A percentile compares a stretch with the other conserved stretches of the same genome.
These are phyloP conservation scores for Phytophthora brassicae DNA, from an alignment of 352 stramenopile species.

Conservation along the genomic window DNA sequence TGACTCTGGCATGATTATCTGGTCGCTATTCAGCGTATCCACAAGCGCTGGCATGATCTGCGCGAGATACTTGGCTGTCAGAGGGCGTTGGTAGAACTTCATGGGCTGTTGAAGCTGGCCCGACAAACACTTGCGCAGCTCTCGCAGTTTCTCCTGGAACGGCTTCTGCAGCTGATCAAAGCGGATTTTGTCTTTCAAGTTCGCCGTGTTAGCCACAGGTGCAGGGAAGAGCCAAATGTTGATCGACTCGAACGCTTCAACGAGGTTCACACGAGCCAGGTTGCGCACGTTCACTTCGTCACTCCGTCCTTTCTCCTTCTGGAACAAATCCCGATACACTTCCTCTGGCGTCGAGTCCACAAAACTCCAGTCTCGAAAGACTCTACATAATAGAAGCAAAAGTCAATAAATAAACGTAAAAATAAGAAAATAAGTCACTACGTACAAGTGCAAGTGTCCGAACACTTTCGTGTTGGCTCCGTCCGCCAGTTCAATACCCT, in stretches of 20 bases:
- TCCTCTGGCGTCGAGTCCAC: constrained; percentile 80
- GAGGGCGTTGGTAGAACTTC: constrained; percentile 69
- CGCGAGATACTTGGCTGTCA: constrained; percentile 71
- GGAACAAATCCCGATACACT: constrained; percentile 79
- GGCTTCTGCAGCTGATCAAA: constrained; percentile 81
- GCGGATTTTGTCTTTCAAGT: constrained; percentile 79
- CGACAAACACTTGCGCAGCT: constrained; percentile 72
- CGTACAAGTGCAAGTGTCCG: constrained; percentile 86
- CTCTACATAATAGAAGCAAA: constrained; percentile 30
- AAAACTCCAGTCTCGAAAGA: constrained; percentile 91
- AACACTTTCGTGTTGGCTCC: constrained; percentile 84
- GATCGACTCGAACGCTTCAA: constrained; percentile 85
- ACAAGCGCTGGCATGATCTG: constrained; percentile 79
- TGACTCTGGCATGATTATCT: constrained; percentile 88
- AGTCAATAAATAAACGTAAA: neutral
- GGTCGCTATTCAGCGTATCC: constrained; percentile 84
- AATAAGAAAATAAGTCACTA: constrained; percentile 1
- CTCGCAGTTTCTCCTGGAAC: constrained; percentile 77
- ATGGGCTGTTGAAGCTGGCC: constrained; percentile 74
- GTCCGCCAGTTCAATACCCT: constrained; percentile 79
- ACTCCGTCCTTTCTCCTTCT: constrained; percentile 79
- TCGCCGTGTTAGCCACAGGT: constrained; percentile 76
- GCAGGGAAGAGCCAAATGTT: constrained; percentile 87
- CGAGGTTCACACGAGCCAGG: constrained; percentile 66
- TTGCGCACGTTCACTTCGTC: constrained; percentile 85